Evolutionary conservation across 331 rosid species (phyloP).

Genomic region (Prunus yedoensis): DNA sequence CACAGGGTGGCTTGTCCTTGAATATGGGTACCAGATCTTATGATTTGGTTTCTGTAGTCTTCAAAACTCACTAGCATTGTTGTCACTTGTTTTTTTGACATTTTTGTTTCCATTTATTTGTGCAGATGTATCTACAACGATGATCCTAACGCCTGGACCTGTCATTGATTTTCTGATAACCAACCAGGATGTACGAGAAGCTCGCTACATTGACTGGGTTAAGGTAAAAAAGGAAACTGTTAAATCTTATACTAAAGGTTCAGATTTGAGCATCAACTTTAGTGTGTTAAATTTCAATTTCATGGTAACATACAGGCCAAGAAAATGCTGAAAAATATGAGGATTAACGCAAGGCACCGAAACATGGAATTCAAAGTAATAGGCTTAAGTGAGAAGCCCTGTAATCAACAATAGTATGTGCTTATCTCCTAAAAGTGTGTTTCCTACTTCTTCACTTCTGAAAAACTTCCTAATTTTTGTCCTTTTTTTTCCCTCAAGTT

Average conservation of each 20-base stretch:
- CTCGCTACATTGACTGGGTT: conserved; percentile 73
- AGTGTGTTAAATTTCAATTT: neutral
- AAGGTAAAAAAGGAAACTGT: conserved; percentile 51
- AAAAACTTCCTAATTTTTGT: conserved; percentile 18
- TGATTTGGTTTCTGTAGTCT: conserved; percentile 17
- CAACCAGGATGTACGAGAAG: conserved; percentile 73
- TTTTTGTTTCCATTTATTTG: conserved; percentile 16
- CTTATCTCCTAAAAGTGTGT: conserved; percentile 19
- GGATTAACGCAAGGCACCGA: conserved; percentile 61
- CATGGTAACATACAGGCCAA: conserved; percentile 58
- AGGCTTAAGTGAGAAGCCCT: conserved; percentile 88
- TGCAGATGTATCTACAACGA: conserved; percentile 82
- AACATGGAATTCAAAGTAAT: conserved; percentile 67
- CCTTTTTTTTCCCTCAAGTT: conserved; percentile 46
- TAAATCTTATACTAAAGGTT: conserved; percentile 18
- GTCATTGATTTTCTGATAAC: conserved; percentile 71
- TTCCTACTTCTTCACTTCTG: conserved; percentile 11
- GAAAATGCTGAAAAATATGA: conserved; percentile 74
- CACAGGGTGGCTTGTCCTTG: conserved; percentile 68
- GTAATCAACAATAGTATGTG: conserved; percentile 78
- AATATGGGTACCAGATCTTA: conserved; percentile 63
- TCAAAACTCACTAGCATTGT: neutral
- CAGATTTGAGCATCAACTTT: conserved; percentile 14
- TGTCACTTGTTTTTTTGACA: conserved; percentile 6
- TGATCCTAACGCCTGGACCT: conserved; percentile 83